phyloP scores from a whole-genome alignment of 2,329 filamentous ascomycete species.

The Pleurostoma richardsiae region DNA sequence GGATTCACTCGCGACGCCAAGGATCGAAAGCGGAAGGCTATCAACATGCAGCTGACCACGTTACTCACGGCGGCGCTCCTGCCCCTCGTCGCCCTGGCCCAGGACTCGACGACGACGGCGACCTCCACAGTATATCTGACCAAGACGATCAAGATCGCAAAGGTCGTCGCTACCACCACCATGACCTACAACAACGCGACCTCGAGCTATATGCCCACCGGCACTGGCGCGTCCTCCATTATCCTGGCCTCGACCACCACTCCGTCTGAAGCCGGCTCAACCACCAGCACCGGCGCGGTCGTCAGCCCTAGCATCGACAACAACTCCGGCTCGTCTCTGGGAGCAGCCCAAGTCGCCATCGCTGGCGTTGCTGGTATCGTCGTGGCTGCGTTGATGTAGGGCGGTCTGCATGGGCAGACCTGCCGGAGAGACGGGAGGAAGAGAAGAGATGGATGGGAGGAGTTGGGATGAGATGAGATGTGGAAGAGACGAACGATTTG shows the following conservation, averaged over 20 bases:
- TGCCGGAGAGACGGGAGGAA: background rate
- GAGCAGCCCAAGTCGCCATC: conserved; percentile 37
- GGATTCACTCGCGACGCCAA: conserved; percentile 5
- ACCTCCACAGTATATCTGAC: conserved; percentile 47
- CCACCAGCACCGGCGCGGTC: conserved; percentile 15
- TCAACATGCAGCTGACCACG: conserved; percentile 35
- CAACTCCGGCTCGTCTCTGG: conserved; percentile 37
- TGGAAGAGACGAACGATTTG: background rate
- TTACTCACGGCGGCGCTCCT: conserved; percentile 43
- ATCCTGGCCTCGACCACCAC: conserved; percentile 15
- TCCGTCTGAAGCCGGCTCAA: conserved; percentile 1
- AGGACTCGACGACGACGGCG: conserved; percentile 39
- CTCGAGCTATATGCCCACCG: conserved; percentile 14
- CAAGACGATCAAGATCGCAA: conserved; percentile 33
- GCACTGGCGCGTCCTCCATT: conserved; percentile 19
- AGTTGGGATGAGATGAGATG: conserved; percentile 6
- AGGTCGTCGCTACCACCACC: conserved; percentile 26
- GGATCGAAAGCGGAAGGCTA: conserved; percentile 1
- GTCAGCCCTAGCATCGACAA: conserved; percentile 28
- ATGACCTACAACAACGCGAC: conserved; percentile 28
- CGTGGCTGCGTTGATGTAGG: conserved; percentile 47
- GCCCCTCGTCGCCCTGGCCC: conserved; percentile 43
- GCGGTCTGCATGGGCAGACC: background rate
- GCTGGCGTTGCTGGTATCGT: conserved; percentile 46
- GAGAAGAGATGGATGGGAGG: background rate